Conservation (phyloP, 139 green algal genomes). For the Picochlorum costavermella region DNA sequence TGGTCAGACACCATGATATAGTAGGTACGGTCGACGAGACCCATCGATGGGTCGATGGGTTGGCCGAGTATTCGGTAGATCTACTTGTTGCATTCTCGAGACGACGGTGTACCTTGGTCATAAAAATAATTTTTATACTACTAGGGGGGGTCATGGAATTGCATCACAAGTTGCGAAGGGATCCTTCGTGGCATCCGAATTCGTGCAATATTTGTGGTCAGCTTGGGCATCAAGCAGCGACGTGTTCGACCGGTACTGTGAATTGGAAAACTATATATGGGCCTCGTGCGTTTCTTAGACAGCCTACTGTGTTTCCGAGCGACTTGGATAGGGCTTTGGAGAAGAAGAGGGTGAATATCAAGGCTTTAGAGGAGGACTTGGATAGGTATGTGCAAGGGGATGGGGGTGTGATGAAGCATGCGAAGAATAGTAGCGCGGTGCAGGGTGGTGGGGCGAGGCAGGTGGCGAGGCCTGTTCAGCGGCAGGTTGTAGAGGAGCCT, state of each 20-base stretch:
- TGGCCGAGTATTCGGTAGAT: no score
- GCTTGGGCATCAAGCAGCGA: slow-evolving; percentile 76
- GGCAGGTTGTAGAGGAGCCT: not conserved
- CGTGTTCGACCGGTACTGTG: slow-evolving; percentile 81
- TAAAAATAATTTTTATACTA: no score
- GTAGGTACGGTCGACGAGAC: no score
- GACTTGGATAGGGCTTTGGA: slow-evolving; percentile 46
- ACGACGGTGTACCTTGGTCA: no score
- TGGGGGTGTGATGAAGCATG: not conserved
- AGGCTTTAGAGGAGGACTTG: slow-evolving; percentile 48
- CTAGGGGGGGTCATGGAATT: slow-evolving; percentile 56
- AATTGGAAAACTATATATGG: slow-evolving; percentile 84
- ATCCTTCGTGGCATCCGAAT: slow-evolving; percentile 75
- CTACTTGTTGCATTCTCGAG: no score
- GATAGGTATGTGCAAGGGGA: slow-evolving; percentile 39
- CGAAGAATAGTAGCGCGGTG: not conserved
- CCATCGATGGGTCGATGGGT: no score
- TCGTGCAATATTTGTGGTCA: slow-evolving; percentile 86
- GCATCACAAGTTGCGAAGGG: slow-evolving; percentile 74
- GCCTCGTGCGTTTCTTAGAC: slow-evolving; percentile 65
- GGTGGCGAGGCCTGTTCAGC: not conserved
- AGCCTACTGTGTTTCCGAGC: slow-evolving; percentile 53
- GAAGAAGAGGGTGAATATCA: slow-evolving; percentile 44
- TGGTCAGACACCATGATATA: no score
- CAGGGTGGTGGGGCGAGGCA: not conserved